These are phyloP conservation scores for Myxozyma nipponensis DNA, from an alignment of 805 yeast genomes.

Conservation along the genomic window DNA sequence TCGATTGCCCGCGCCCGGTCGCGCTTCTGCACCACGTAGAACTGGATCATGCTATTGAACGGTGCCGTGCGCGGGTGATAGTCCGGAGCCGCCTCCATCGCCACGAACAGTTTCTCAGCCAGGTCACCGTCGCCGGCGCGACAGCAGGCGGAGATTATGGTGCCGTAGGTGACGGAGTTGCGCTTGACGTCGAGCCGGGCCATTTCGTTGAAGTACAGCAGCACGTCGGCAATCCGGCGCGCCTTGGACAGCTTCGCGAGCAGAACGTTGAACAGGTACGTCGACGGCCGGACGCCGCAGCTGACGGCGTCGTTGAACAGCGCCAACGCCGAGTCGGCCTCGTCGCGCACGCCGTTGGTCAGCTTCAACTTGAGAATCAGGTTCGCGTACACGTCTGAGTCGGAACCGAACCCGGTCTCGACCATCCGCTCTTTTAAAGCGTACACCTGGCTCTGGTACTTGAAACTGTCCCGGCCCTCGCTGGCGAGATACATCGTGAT, in stretches of 20 bases:
- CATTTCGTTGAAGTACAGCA: conserved; percentile 36
- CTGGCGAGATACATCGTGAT: conserved; percentile 31
- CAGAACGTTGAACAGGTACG: conserved; percentile 38
- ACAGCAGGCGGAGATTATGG: conserved; percentile 40
- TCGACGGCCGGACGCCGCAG: conserved; percentile 33
- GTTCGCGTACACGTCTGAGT: conserved; percentile 38
- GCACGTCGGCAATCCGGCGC: conserved; percentile 37
- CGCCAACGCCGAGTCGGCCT: conserved; percentile 35
- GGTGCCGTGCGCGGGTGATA: conserved; percentile 38
- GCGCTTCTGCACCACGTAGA: conserved; percentile 35
- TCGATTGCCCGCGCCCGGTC: conserved; percentile 37
- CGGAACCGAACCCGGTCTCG: conserved; percentile 35
- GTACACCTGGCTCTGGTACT: conserved; percentile 23
- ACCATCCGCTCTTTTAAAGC: conserved; percentile 33
- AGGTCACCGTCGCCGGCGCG: conserved; percentile 36
- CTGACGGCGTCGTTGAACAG: conserved; percentile 36
- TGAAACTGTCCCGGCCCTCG: conserved; percentile 30
- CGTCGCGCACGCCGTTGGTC: conserved; percentile 33
- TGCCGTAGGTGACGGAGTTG: conserved; percentile 39
- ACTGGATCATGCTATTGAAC: conserved; percentile 41
- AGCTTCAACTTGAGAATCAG: conserved; percentile 31
- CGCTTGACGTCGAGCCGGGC: conserved; percentile 28
- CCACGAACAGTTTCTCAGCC: conserved; percentile 36
- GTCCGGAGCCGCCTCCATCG: conserved; percentile 36
- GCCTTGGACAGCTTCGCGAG: conserved; percentile 40